Percentiles rank a stretch among this genome's conserved stretches.
phyloP scores from a whole-genome alignment of 768 basidiomycete species.

The Glaciozyma antarctica region DNA sequence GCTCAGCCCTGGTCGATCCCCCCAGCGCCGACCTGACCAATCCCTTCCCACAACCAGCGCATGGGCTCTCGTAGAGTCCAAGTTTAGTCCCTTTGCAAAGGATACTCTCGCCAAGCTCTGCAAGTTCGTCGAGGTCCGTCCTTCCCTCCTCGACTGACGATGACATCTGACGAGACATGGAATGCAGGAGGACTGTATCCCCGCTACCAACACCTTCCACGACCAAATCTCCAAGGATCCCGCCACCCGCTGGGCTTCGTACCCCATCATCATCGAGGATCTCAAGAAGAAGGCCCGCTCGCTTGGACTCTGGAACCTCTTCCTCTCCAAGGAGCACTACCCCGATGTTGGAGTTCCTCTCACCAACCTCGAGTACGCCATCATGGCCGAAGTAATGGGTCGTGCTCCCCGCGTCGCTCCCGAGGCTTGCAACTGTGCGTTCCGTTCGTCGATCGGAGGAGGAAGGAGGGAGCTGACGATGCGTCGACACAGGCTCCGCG shows the following conservation, averaged over 20 bases:
- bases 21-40: neutral
- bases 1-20: neutral
- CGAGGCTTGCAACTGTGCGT: constrained; percentile 84
- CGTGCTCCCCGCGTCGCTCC: constrained; percentile 45
- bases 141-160: neutral
- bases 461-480: neutral
- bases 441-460: constrained; percentile 35
- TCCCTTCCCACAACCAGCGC: constrained; percentile 11
- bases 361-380: constrained; percentile 92
- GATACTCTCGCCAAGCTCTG: constrained; percentile 75
- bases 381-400: constrained; percentile 93
- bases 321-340: constrained; percentile 82
- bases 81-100: constrained; percentile 82
- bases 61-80: constrained; percentile 57
- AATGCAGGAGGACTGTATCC: constrained; percentile 81
- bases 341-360: constrained; percentile 64
- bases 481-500: neutral
- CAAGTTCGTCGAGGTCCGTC: constrained; percentile 64
- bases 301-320: constrained; percentile 92
- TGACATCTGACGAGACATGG: fast-evolving
- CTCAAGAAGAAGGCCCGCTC: constrained; percentile 80
- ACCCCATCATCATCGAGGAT: constrained; percentile 68
- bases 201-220: constrained; percentile 60
- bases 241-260: constrained; percentile 67
- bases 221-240: constrained; percentile 71